phyloP scores from a whole-genome alignment of 495 filamentous ascomycete species.

The Podospora anserina region DNA sequence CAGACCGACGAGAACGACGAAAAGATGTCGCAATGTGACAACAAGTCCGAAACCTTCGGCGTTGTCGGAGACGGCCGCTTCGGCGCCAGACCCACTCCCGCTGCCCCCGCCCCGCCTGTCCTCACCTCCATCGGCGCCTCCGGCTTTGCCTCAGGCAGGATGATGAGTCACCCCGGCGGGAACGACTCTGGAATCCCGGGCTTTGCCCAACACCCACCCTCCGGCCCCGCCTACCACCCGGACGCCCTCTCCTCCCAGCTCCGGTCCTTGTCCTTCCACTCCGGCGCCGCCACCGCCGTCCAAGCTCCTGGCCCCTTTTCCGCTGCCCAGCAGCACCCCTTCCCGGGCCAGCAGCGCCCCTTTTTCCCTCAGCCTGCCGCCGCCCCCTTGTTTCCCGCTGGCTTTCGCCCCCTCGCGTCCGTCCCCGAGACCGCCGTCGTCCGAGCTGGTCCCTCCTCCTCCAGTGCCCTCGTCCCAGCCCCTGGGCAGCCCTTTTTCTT shows the following conservation, averaged over 20 bases:
- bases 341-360: not conserved
- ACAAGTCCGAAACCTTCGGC: not conserved
- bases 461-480: not conserved
- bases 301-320: not conserved
- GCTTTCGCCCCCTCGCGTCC: not conserved
- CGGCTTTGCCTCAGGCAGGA: not conserved
- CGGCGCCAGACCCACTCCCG: not conserved
- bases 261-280: not conserved
- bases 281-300: not conserved
- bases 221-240: not conserved
- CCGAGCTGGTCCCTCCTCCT: not conserved
- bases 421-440: not conserved
- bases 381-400: not conserved
- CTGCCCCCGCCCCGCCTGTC: not conserved
- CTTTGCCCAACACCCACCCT: not conserved
- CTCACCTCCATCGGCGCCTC: not conserved
- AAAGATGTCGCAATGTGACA: not conserved
- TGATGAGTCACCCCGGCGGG: not conserved
- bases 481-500: conserved; percentile 7
- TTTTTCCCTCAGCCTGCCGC: not conserved
- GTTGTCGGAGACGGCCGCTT: not conserved
- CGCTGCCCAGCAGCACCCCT: not conserved
- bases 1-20: not conserved
- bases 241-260: not conserved
- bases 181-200: not conserved